Evolutionary conservation across 306 rosid genomes (phyloP).

Genomic region (Quercus rubra): DNA sequence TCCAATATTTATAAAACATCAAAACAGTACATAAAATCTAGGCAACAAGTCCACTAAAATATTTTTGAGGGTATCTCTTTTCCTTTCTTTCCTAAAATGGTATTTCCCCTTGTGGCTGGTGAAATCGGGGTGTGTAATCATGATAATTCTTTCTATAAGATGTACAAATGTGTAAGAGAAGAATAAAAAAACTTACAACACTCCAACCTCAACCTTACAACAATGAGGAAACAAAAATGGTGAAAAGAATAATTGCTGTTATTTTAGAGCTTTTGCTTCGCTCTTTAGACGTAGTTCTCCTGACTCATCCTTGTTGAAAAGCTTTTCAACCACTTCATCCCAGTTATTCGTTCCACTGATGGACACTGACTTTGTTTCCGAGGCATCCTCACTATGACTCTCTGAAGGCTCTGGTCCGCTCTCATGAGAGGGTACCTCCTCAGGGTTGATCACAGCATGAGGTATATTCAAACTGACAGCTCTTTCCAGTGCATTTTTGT

Average conservation of each 20-base stretch:
- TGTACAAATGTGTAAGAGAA: neutral
- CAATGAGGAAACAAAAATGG: neutral
- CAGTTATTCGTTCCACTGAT: slow-evolving; percentile 45
- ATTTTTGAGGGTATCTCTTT: neutral
- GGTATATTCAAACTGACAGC: slow-evolving; percentile 79
- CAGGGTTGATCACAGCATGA: slow-evolving; percentile 47
- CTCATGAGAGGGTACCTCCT: slow-evolving; percentile 24
- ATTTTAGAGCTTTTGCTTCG: slow-evolving; percentile 29
- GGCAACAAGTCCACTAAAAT: neutral
- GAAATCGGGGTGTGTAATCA: neutral
- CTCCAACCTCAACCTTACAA: neutral
- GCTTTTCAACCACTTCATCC: slow-evolving; percentile 70
- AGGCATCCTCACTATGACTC: slow-evolving; percentile 16
- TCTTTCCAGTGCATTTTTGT: slow-evolving; percentile 77
- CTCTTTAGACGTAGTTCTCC: slow-evolving; percentile 28
- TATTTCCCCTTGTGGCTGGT: neutral
- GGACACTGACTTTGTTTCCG: slow-evolving; percentile 26
- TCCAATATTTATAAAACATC: neutral
- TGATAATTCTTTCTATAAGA: slow-evolving; percentile 11
- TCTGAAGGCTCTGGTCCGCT: slow-evolving; percentile 28
- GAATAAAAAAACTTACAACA: neutral
- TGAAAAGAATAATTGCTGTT: neutral
- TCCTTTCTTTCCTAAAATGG: neutral
- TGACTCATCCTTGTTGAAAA: slow-evolving; percentile 36
- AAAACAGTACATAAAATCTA: neutral